Conservation (phyloP, 805 yeast genomes). For the Yarrowia bubula region DNA sequence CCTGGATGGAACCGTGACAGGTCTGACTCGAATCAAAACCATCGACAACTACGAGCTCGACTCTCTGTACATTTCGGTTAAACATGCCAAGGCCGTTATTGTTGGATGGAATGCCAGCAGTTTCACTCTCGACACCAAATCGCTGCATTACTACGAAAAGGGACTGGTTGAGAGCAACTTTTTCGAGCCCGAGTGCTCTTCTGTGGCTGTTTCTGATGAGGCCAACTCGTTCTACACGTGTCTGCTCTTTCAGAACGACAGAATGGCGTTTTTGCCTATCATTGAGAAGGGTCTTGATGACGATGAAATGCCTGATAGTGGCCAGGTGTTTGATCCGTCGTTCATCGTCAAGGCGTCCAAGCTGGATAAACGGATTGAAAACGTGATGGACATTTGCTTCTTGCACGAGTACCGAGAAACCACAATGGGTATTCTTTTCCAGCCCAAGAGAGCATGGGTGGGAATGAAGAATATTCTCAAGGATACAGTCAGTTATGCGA, state of each 20-base stretch:
- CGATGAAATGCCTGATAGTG: conserved; percentile 25
- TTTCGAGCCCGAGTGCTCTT: conserved; percentile 42
- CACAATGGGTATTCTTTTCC: conserved; percentile 66
- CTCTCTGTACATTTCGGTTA: conserved; percentile 63
- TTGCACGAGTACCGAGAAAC: conserved; percentile 76
- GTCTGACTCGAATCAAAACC: conserved; percentile 49
- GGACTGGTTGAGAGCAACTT: conserved; percentile 45
- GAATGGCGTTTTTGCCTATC: conserved; percentile 71
- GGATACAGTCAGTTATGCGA: conserved; percentile 62
- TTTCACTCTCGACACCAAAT: conserved; percentile 63
- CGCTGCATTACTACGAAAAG: conserved; percentile 84
- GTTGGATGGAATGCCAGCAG: conserved; percentile 61
- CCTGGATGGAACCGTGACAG: conserved; percentile 67
- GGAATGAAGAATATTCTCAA: conserved; percentile 61
- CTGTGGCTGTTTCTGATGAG: conserved; percentile 23
- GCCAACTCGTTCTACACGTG: conserved; percentile 41
- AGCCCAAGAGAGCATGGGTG: conserved; percentile 69
- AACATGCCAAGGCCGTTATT: conserved; percentile 73
- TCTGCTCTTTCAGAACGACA: conserved; percentile 56
- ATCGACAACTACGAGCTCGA: conserved; percentile 54
- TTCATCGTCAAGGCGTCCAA: conserved; percentile 56
- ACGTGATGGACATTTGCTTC: conserved; percentile 70
- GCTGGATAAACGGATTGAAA: conserved; percentile 55
- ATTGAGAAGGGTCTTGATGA: conserved; percentile 35
- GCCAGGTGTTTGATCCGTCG: conserved; percentile 50